phyloP scores from a whole-genome alignment of 2,329 filamentous ascomycete genomes.

The Didymosphaeria variabile region DNA sequence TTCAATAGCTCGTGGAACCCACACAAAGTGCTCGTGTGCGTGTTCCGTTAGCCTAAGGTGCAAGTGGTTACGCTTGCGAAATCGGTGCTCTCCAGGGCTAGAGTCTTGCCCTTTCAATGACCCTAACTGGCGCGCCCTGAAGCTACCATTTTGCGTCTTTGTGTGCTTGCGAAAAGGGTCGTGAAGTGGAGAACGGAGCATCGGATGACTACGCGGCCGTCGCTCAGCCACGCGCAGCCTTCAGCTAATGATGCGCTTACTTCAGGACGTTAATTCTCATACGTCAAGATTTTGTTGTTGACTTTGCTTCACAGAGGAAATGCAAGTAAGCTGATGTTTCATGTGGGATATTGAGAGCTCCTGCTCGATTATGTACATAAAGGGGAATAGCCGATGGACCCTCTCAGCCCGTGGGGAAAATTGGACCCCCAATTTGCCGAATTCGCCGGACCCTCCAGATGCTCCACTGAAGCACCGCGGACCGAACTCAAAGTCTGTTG shows the following conservation, averaged over 20 bases:
- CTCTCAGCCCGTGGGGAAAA: background rate
- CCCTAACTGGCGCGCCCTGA: background rate
- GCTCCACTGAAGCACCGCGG: background rate
- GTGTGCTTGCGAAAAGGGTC: too few species aligned
- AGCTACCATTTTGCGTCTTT: background rate
- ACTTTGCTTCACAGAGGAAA: background rate
- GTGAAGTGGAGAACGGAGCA: too few species aligned
- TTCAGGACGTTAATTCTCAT: too few species aligned
- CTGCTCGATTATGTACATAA: background rate
- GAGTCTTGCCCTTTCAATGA: background rate
- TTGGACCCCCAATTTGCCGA: background rate
- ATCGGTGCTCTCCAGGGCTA: background rate
- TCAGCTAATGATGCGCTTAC: too few species aligned
- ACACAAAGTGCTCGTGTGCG: background rate
- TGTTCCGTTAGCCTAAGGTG: background rate
- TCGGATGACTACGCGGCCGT: background rate
- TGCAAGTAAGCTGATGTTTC: too few species aligned
- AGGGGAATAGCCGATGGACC: background rate
- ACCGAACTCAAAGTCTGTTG: background rate
- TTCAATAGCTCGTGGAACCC: background rate
- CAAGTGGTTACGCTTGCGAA: too few species aligned
- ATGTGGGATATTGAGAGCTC: too few species aligned
- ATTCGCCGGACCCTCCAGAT: background rate
- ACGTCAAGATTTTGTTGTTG: background rate
- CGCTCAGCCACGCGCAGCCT: background rate